Evolutionary conservation across 2,329 filamentous ascomycete genomes (phyloP), one percentile per base, ranked within the genome.

Genomic region (Colletotrichum tanaceti): DNA sequence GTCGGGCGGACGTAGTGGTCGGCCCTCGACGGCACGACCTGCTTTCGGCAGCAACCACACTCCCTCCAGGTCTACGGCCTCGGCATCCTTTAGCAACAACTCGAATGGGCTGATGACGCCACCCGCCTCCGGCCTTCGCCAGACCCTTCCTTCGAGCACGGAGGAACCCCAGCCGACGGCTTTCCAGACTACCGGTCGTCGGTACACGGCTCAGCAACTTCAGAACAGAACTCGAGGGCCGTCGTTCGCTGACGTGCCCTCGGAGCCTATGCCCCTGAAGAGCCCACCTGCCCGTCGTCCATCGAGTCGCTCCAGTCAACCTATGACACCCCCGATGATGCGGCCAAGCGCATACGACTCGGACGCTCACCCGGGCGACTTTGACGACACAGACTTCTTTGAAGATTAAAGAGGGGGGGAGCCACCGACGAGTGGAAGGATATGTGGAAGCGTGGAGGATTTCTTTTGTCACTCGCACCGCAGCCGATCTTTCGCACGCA

Each of bases 21-120:
- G 65, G 11, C 65, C 65, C 7, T 58, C 65, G 22, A 54, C 62
- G 10, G 58, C 62, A 18, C 44, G 65, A n/a, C 82, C 85, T 16
- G 79, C 79, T 1, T 70, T 76, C 11, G 76, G 74, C 43, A 78
- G 76, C 62, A 76, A 74, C 38, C 75, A 76, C 57, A 92, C 90
- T 0, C 90, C 90, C 5, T 90, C 90, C 10, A 89, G 87, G 74
- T 68, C 70, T 5, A 82, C 83, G 50, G 86, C 82, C 44, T 77
- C 79, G 0, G 79, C 82, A 4, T 84, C 89, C 1, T 55, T 46
- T 20, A 59, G 63, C 55, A 85, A 87, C 62, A 88, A 77, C 74
- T 81, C 85, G 57, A 90, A 91, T 0, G 94, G 94, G 1, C 87
- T 97, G 24, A 85, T 98, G 84, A 98, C 95, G 1, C 94, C 95